Base-by-base conservation (phyloP, 495 filamentous ascomycete genomes). In the Penicillium tannophilum region DNA sequence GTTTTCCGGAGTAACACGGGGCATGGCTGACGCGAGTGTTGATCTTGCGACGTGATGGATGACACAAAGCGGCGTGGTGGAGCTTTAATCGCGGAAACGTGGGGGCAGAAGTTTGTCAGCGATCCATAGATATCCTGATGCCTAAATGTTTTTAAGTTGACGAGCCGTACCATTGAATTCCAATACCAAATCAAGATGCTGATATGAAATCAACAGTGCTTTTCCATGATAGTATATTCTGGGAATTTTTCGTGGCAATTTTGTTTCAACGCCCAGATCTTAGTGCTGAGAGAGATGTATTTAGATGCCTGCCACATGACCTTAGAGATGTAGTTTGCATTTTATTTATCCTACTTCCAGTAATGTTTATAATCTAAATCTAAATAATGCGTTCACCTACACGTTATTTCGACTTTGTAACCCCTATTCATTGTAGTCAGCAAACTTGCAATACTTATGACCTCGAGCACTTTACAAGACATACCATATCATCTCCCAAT, bases 1-100 rank as follows among this genome's bases (percentile, higher is more conserved):
- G 23, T 47, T 28, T 28, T 56, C 54, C 33, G 54, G 45, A 30
- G 20, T 26, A 12, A 56, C 45, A 9, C 54, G 26, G 19, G 54
- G 44, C 54, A 56, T 56, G n/a, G n/a, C 26, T 56, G 11, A 6
- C 12, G 2, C 16, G 39, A 41, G 12, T 41, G 14, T 16, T 41
- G 39, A n/a, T 14, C 14, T 17, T 6, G 39, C 5, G n/a, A 17
- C 0, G 39, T 16, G 4, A 2, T n/a, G 39, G 16, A 41, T 17
- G 39, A 17, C 6, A 41, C 16, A 4, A 4, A 41, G 39, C 16
- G 14, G 36, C 33, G 9, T 35, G 16, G 16, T 41, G 39, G 39
- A 41, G 39, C 39, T 16, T n/a, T 16, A 14, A 36, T 11, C 9
- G 10, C 33, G 33, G 33, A 3, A 6, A n/a, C 14, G 39, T 17